These are phyloP conservation scores for Ophiostoma sp. DNA, from an alignment of 2,329 filamentous ascomycete species.

Conservation along the genomic window DNA sequence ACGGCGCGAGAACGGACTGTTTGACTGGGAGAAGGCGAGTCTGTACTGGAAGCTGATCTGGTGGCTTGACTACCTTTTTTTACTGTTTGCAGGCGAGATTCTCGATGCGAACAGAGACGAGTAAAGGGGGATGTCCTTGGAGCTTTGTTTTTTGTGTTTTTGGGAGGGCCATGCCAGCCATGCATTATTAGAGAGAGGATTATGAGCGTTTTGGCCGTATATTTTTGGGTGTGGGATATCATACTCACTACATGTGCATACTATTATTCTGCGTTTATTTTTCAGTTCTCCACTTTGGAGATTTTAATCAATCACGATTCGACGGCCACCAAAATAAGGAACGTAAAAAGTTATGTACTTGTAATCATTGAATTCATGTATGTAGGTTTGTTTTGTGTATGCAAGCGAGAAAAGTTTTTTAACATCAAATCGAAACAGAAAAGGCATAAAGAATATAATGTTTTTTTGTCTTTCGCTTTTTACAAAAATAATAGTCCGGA, in stretches of 20 bases:
- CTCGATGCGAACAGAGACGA: slow-evolving; percentile 60
- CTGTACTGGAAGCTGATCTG: slow-evolving; percentile 69
- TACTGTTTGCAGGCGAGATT: slow-evolving; percentile 60
- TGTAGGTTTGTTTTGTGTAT: not conserved
- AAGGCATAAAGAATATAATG: not conserved
- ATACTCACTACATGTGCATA: not conserved
- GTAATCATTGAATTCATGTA: not conserved
- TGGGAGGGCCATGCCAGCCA: not conserved
- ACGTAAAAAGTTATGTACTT: not conserved
- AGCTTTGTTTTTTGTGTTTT: not conserved
- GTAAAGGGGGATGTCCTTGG: not conserved
- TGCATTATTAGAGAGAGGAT: not conserved
- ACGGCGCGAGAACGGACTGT: slow-evolving; percentile 68
- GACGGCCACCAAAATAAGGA: not conserved
- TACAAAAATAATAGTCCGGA: slow-evolving; percentile 1
- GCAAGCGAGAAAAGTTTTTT: not conserved
- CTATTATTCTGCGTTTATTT: not conserved
- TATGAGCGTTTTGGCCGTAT: not conserved
- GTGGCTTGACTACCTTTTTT: slow-evolving; percentile 60
- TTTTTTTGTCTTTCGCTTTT: slow-evolving; percentile 18
- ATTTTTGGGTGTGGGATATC: not conserved
- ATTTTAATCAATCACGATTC: slow-evolving; percentile 16
- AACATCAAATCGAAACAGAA: not conserved
- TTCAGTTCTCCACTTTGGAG: not conserved
- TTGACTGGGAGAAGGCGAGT: slow-evolving; percentile 71